Evolutionary conservation across 2,329 filamentous ascomycete species (phyloP), one percentile per base, ranked within the genome.

Genomic region (Raffaelea arxii): DNA sequence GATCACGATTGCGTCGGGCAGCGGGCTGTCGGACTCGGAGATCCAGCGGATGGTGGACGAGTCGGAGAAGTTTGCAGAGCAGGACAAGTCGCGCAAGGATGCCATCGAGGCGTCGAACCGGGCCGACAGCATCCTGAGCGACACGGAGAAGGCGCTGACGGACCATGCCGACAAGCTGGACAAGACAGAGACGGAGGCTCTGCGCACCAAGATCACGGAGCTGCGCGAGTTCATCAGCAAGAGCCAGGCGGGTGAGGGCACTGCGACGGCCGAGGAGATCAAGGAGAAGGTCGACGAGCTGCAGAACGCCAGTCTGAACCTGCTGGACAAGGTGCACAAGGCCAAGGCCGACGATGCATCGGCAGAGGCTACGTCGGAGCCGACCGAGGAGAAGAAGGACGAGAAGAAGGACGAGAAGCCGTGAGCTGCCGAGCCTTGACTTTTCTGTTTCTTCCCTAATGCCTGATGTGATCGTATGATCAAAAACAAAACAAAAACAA

Each of bases 251-350:
- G 91, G 91, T 54, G 92, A 98, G 75, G 82, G 83, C 61, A 80
- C 74, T 53, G 80, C 86, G 61, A 94, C 88, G 51, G 86, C 90
- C 44, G 86, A 86, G 55, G 86, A 97, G 71, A 84, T 98, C 70
- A 97, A 97, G 86, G 81, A 87, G 74, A 96, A 96, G 87, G 94
- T 87, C 60, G 92, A 97, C 57, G 91, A 96, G 71, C 86, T 98
- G 64, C 92, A 97, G 75, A 86, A 85, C 66, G 87, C 91, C 57
- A 91, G 85, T 70, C 76, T 98, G 71, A 94, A 86, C 72, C 82
- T 97, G 62, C 97, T 98, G 69, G 92, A 97, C 76, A 96, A 97
- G 85, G 95, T 98, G 87, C 91, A 98, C 86, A 94, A 94, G 78
- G 88, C 91, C 59, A 67, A 71, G 57, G 85, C 90, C 73, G 74